A percentile compares a stretch with the other conserved stretches of the same genome.
Conservation (phyloP, 495 filamentous ascomycete genomes). For the Coniosporium apollinis region DNA sequence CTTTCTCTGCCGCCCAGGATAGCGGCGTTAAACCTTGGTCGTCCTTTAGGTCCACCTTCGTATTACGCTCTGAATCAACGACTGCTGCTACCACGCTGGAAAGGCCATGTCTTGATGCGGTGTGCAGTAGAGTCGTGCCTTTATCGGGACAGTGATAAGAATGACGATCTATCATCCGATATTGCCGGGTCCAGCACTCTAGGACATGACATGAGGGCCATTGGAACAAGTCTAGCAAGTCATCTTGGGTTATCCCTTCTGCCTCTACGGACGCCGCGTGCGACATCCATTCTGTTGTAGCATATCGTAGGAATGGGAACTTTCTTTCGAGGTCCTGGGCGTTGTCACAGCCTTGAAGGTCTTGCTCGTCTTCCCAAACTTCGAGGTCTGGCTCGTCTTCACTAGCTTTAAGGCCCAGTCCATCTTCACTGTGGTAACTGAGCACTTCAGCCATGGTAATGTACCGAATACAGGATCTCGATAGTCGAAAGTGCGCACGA, state of each 20-base stretch:
- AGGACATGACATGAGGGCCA: neutral
- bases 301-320: neutral
- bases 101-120: neutral
- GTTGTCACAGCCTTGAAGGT: neutral
- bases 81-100: neutral
- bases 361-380: too few species aligned
- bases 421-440: neutral
- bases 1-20: neutral
- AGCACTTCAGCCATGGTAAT: constrained; percentile 3
- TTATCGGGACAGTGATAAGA: neutral
- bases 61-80: neutral
- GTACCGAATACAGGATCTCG: constrained; percentile 7
- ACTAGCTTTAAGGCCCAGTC: neutral
- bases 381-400: neutral
- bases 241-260: neutral
- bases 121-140: neutral
- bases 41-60: neutral
- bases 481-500: constrained; percentile 3
- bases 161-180: neutral
- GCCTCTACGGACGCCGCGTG: neutral
- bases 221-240: neutral
- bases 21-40: neutral
- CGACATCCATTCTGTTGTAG: neutral
- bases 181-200: neutral
- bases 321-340: neutral